Conservation (phyloP, 108 stramenopile species). For the Skeletonema menzelii region DNA sequence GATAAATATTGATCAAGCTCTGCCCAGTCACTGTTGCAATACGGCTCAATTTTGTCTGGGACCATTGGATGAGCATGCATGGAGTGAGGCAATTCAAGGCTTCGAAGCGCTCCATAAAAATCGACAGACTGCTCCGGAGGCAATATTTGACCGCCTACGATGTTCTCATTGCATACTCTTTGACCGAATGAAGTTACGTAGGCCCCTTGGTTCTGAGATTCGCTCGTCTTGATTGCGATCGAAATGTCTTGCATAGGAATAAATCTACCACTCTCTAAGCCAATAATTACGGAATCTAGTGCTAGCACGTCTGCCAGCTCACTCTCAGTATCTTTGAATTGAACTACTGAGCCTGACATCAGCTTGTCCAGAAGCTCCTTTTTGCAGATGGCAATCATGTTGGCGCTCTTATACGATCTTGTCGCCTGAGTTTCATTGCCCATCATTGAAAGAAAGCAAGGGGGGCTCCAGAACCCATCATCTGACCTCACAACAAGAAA, state of each 20-base stretch:
- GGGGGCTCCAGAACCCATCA: constrained; percentile 43
- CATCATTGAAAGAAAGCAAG: constrained; percentile 31
- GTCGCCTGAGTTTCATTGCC: neutral
- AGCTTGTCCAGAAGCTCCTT: constrained; percentile 29
- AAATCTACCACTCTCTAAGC: constrained; percentile 20
- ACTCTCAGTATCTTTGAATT: constrained; percentile 26
- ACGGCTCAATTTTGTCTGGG: constrained; percentile 34
- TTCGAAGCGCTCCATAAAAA: constrained; percentile 49
- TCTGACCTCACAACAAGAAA: constrained; percentile 38
- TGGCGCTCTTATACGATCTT: constrained; percentile 10
- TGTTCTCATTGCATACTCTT: constrained; percentile 21
- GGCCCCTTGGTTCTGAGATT: constrained; percentile 32
- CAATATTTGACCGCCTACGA: constrained; percentile 26
- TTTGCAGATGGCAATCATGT: constrained; percentile 39
- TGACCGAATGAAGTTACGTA: constrained; percentile 14
- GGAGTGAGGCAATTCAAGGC: constrained; percentile 43
- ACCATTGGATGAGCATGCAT: constrained; percentile 48
- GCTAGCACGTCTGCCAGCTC: constrained; percentile 36
- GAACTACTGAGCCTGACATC: constrained; percentile 29
- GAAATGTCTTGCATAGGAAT: constrained; percentile 16
- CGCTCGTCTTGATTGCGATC: constrained; percentile 28
- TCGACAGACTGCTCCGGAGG: constrained; percentile 50
- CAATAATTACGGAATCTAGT: constrained; percentile 37
- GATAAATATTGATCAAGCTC: constrained; percentile 24
- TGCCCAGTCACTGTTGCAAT: constrained; percentile 39